phyloP scores from a whole-genome alignment of 1,284 basidiomycete genomes.

The Microbotryomycetes sp. region DNA sequence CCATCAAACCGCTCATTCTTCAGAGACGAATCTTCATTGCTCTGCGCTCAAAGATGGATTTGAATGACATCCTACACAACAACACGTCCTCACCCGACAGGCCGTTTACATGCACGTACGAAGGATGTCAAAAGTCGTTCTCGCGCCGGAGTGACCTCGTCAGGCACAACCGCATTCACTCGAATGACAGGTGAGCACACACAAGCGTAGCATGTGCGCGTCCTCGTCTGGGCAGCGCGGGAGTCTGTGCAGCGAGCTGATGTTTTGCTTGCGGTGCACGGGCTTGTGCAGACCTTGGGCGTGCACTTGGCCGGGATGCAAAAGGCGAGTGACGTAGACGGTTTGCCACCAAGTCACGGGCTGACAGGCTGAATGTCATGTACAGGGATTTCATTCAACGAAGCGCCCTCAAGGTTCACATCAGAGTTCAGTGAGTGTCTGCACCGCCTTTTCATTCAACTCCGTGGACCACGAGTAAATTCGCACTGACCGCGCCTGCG shows the following conservation, averaged over 20 bases:
- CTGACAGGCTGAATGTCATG: background rate
- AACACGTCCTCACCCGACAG: background rate
- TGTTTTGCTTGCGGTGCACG: too few relatives aligned
- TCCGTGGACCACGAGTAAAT: too few relatives aligned
- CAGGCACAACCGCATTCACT: slow-evolving; percentile 46
- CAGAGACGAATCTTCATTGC: too few relatives aligned
- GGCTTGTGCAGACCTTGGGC: slow-evolving; percentile 5
- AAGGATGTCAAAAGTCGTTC: slow-evolving; percentile 45
- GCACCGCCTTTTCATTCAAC: background rate
- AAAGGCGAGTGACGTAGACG: slow-evolving; percentile 1
- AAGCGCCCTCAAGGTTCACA: slow-evolving; percentile 38
- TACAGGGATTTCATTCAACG: slow-evolving; percentile 37
- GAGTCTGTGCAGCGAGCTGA: too few relatives aligned
- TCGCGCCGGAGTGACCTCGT: slow-evolving; percentile 46
- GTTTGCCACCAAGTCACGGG: background rate
- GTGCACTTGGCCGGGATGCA: slow-evolving; percentile 7
- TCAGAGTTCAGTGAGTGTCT: slow-evolving; percentile 28
- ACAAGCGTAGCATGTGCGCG: too few relatives aligned
- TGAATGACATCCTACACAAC: background rate
- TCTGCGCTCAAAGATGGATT: too few relatives aligned
- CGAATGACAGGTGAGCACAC: slow-evolving; percentile 33
- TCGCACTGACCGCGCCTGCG: too few relatives aligned
- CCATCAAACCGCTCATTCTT: too few relatives aligned
- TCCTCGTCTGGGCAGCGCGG: too few relatives aligned
- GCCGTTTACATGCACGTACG: slow-evolving; percentile 41